Conservation (phyloP, 2,329 filamentous ascomycete species). For the Beauveria australis region DNA sequence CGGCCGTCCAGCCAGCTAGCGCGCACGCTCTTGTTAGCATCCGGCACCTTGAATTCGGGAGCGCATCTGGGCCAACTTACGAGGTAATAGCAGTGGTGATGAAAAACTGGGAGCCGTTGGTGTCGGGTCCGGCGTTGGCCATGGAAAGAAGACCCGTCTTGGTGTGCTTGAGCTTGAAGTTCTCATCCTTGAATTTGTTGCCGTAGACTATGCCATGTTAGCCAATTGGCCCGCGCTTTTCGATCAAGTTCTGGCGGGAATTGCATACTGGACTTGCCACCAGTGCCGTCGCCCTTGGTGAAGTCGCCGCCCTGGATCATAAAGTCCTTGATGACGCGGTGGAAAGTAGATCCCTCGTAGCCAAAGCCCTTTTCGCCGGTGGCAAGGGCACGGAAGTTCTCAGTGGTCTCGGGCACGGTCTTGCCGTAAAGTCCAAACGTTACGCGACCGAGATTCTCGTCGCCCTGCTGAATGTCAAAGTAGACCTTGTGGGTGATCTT, state of each 20-base stretch:
- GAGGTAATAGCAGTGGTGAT: constrained; percentile 75
- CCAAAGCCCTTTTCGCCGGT: constrained; percentile 83
- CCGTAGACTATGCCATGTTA: constrained; percentile 59
- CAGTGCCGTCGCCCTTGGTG: constrained; percentile 72
- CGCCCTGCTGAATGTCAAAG: constrained; percentile 75
- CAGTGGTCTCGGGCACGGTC: constrained; percentile 67
- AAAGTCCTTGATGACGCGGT: constrained; percentile 84
- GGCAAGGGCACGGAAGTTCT: constrained; percentile 72
- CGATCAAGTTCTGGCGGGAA: neutral
- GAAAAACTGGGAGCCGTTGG: constrained; percentile 87
- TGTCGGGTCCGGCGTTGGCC: constrained; percentile 79
- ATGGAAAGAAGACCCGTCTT: constrained; percentile 78
- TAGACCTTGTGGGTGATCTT: constrained; percentile 96
- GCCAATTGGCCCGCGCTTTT: constrained; percentile 11
- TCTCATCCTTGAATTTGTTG: constrained; percentile 77
- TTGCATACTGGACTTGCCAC: constrained; percentile 71
- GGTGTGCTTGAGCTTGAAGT: constrained; percentile 91
- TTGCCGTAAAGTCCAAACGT: constrained; percentile 81
- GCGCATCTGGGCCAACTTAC: constrained; percentile 35
- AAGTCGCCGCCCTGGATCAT: constrained; percentile 93
- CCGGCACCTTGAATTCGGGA: neutral
- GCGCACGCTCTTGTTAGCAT: neutral
- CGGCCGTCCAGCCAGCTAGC: constrained; percentile 70
- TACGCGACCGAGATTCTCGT: constrained; percentile 64
- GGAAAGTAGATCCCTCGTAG: constrained; percentile 74